Conservation (phyloP, 768 basidiomycete species). For the Kockovaella imperatae region DNA sequence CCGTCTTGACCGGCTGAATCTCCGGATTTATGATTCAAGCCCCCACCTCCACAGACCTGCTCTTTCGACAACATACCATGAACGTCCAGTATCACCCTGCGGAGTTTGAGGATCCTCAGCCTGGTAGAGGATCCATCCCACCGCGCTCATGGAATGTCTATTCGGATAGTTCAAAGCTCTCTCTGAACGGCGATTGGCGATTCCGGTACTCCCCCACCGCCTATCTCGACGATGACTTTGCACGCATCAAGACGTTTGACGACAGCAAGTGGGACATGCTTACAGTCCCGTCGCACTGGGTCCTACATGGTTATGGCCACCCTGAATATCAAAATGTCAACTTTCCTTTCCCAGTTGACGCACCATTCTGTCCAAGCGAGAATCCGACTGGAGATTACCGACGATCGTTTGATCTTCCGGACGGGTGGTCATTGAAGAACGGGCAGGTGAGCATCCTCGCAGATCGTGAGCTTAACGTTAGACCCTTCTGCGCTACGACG, state of each 20-base stretch:
- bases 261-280: neutral
- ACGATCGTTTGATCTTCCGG: neutral
- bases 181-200: conserved; percentile 3
- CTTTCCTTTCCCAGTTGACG: conserved; percentile 1
- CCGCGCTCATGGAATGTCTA: conserved; percentile 2
- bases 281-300: neutral
- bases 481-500: conserved; percentile 4
- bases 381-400: conserved; percentile 4
- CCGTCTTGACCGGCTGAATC: too few species aligned
- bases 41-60: too few species aligned
- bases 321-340: conserved; percentile 1
- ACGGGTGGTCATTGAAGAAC: neutral
- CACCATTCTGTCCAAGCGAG: neutral
- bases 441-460: neutral
- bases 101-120: neutral
- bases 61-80: too few species aligned
- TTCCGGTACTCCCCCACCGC: conserved; percentile 6
- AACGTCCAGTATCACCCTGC: too few species aligned
- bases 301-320: neutral
- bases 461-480: neutral
- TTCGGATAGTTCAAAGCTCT: neutral
- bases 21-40: too few species aligned
- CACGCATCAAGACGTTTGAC: neutral
- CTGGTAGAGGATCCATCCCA: neutral
- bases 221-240: neutral